A percentile compares a stretch with the other conserved stretches of the same genome.
These are phyloP conservation scores for Adansonia digitata DNA, from an alignment of 345 rosid species.

Conservation along the genomic window DNA sequence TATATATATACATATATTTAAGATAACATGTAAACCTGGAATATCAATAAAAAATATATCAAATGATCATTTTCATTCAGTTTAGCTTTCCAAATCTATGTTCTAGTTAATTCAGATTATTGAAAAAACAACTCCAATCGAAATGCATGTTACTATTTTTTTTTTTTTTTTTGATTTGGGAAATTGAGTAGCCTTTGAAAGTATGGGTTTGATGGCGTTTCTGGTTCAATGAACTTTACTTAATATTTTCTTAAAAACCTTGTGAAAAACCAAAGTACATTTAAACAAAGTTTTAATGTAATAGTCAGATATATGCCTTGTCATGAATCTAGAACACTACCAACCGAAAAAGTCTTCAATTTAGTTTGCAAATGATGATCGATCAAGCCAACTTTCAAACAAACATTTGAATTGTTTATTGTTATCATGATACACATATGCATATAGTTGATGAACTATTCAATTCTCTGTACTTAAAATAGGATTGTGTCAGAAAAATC, in stretches of 20 bases:
- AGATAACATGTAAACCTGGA: too few relatives aligned
- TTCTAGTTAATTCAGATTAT: too few relatives aligned
- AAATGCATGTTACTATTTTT: too few relatives aligned
- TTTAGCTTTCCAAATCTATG: too few relatives aligned
- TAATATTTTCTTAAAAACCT: not conserved
- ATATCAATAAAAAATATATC: too few relatives aligned
- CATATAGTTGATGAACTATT: not conserved
- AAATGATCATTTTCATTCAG: too few relatives aligned
- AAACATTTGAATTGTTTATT: conserved; percentile 2
- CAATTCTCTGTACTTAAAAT: not conserved
- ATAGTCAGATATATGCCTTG: not conserved
- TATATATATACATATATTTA: too few relatives aligned
- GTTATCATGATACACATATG: not conserved
- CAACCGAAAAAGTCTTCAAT: not conserved
- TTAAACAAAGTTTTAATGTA: too few relatives aligned
- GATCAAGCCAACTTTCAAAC: conserved; percentile 2
- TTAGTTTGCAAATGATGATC: not conserved
- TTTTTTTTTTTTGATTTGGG: too few relatives aligned
- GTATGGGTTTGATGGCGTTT: not conserved
- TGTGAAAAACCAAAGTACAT: not conserved
- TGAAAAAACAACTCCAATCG: too few relatives aligned
- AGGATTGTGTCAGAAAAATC: conserved; percentile 18
- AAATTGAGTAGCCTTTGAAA: too few relatives aligned
- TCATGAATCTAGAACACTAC: not conserved
- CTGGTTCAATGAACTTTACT: not conserved